Evolutionary conservation across 768 basidiomycete species (phyloP).

Genomic region (Pisolithus orientalis): DNA sequence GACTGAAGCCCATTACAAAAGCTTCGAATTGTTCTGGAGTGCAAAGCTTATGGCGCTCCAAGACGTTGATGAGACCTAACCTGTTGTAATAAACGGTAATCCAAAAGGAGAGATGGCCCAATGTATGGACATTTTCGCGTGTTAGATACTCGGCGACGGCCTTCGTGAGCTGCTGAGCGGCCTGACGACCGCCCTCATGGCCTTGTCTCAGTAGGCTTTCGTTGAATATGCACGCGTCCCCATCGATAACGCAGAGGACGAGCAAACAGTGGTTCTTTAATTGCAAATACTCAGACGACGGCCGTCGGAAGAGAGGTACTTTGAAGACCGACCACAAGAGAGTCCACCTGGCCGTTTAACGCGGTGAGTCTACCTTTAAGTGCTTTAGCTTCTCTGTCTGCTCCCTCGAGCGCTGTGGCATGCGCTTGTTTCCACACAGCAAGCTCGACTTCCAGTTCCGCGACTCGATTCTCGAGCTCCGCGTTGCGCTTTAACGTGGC

Average conservation of each 20-base stretch:
- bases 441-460: slow-evolving; percentile 65
- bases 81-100: slow-evolving; percentile 69
- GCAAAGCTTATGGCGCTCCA: slow-evolving; percentile 50
- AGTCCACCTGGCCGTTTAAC: slow-evolving; percentile 59
- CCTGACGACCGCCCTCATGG: slow-evolving; percentile 54
- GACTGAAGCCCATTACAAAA: slow-evolving; percentile 69
- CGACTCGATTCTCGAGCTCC: slow-evolving; percentile 57
- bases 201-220: slow-evolving; percentile 55
- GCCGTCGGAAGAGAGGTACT: not conserved
- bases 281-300: slow-evolving; percentile 3
- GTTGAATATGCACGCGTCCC: slow-evolving; percentile 63
- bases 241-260: slow-evolving; percentile 71
- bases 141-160: slow-evolving; percentile 63
- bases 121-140: slow-evolving; percentile 52
- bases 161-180: slow-evolving; percentile 61
- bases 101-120: slow-evolving; percentile 70
- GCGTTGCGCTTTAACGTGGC: slow-evolving; percentile 57
- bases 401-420: slow-evolving; percentile 51
- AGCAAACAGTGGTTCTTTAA: slow-evolving; percentile 57
- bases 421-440: slow-evolving; percentile 69
- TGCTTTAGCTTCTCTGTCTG: slow-evolving; percentile 56
- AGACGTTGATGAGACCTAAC: slow-evolving; percentile 42
- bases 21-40: slow-evolving; percentile 59
- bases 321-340: slow-evolving; percentile 34
- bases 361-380: slow-evolving; percentile 63